Base-by-base conservation (phyloP, 495 filamentous ascomycete species). In the Penicillium egyptiacum region DNA sequence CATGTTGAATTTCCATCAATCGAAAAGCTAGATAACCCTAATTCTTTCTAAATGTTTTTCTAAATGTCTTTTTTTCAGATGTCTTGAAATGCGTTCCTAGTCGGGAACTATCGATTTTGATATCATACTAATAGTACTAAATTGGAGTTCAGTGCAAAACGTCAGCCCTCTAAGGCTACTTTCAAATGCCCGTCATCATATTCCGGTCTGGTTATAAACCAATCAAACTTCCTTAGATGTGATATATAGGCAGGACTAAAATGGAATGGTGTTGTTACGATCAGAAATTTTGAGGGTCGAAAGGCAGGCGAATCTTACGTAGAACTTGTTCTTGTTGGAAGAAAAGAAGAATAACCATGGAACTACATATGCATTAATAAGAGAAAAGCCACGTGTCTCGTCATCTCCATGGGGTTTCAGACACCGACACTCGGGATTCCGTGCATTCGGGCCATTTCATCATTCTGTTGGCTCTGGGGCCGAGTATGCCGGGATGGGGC, bases 381-480 rank as follows among this genome's bases (percentile, higher is more conserved):
- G 20, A 45, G 42, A 39, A 39, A 55, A 46, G 52, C 52, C 42
- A 37, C 41, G 20, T 37, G 42, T 46, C 30, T 46, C 52, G 43
- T 50, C 43, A 26, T 26, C 50, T 51, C 48, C 48, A 50, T 40
- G 49, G 49, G 49, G 49, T 25, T 35, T 17, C 14, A 51, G 25
- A 55, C 42, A 37, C 6, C 39, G 20, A 33, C 30, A 50, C n/a
- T 54, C 51, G 51, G 51, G 40, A 54, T 54, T 54, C 41, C 40
- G 51, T 31, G 14, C 16, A 19, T 45, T 54, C 51, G 51, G 51
- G 41, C n/a, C 28, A 45, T 2, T 28, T 55, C 31, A 39, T 22
- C 48, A 50, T 39, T 19, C 47, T 37, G 8, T 37, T 16, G 30
- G 22, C 14, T 40, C 37, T 46, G 42, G 52, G 33, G 42, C 52